Base-by-base conservation (phyloP, 106 monocot species). In the Dendrobium huoshanense region DNA sequence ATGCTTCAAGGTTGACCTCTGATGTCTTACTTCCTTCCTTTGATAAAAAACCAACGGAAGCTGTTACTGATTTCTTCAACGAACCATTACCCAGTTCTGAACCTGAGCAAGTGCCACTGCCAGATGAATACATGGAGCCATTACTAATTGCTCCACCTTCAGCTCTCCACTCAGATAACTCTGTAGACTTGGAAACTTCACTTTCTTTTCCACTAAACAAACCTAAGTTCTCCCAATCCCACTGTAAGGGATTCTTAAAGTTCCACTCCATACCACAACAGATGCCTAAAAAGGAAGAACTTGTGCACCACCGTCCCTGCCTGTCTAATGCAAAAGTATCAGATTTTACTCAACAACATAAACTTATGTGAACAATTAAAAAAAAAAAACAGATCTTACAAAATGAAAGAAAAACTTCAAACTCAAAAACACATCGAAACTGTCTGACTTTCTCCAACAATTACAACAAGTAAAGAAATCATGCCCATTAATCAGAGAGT, bases 221-320 rank as follows among this genome's bases (percentile, higher is more conserved):
- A 44, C 31, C 86, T 41, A 74, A 75, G 22, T 75, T 79, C 20
- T 85, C 91, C 91, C 86, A 88, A 51, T 88, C 91, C 91, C 88
- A 88, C 41, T 41, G 85, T 43, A 78, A 80, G 49, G 85, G 72
- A 65, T 84, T 73, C 79, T 77, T 86, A 42, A 54, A n/a, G 49
- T 84, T 83, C 87, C 87, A 90, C 55, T 90, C 87, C 90, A 87
- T 85, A 55, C 2, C n/a, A 51, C 18, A 44, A 73, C 10, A 9
- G 51, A 55, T 11, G 41, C 33, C 16, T 2, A 51, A 13, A 10
- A 51, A 51, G 51, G 51, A 51, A 51, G 10, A 51, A 51, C 16
- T 51, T 51, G 51, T 10, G 51, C 13, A 51, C 51, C 51, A 16
- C 51, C 13, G 51, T 51, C 51, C 51, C 13, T 51, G 51, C 51